phyloP scores from a whole-genome alignment of 768 basidiomycete species.

The Lentinula sp. region DNA sequence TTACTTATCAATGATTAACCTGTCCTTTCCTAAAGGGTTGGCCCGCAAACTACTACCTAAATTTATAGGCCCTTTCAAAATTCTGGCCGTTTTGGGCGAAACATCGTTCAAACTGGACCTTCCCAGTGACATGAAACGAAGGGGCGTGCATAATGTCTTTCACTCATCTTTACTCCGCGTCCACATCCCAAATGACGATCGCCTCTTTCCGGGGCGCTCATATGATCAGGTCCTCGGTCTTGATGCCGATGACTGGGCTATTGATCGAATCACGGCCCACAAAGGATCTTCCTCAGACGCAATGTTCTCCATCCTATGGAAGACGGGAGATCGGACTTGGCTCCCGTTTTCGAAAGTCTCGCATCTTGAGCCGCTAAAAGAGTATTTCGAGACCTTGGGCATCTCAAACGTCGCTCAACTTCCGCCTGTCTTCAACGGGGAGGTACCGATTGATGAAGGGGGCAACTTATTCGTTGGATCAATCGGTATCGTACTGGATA shows the following conservation, averaged over 20 bases:
- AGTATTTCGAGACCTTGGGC: conserved; percentile 8
- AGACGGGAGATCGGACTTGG: conserved; percentile 13
- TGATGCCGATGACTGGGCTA: conserved; percentile 11
- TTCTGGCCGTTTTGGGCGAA: conserved; percentile 9
- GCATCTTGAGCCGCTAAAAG: conserved; percentile 7
- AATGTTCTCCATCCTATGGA: conserved; percentile 13
- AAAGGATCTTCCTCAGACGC: background rate
- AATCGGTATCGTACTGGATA: too few relatives aligned
- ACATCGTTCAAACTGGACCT: conserved; percentile 20
- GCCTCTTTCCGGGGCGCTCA: too few relatives aligned
- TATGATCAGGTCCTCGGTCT: too few relatives aligned
- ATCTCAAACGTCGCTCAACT: background rate
- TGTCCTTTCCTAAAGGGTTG: conserved; percentile 22
- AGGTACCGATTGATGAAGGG: too few relatives aligned
- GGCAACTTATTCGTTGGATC: too few relatives aligned
- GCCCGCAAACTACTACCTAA: conserved; percentile 26
- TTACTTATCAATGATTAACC: conserved; percentile 26
- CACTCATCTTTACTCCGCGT: conserved; percentile 18
- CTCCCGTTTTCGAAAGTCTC: conserved; percentile 7
- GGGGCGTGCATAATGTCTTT: conserved; percentile 22
- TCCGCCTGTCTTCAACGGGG: too few relatives aligned
- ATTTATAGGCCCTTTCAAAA: conserved; percentile 26
- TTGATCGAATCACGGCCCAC: conserved; percentile 17
- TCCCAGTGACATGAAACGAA: conserved; percentile 12
- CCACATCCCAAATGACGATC: conserved; percentile 10